Conservation (phyloP, 2,329 filamentous ascomycete species). For the Didymosphaeria variabile region DNA sequence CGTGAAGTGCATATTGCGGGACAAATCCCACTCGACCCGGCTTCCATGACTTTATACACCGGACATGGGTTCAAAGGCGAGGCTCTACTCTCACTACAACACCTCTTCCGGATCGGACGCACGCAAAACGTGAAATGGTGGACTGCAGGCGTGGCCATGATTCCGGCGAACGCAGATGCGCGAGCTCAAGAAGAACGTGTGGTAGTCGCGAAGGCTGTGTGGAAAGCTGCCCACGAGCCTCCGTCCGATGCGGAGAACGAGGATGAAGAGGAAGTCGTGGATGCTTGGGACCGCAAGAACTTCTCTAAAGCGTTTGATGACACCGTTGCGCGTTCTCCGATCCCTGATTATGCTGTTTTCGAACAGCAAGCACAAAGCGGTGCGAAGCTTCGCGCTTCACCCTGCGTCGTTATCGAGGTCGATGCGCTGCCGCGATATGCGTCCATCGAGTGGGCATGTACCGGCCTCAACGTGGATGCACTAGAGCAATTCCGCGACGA, state of each 20-base stretch:
- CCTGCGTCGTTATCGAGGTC: constrained; percentile 79
- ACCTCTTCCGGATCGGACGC: constrained; percentile 83
- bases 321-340: constrained; percentile 49
- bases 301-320: constrained; percentile 48
- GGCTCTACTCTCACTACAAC: constrained; percentile 80
- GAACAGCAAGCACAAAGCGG: background rate
- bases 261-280: constrained; percentile 64
- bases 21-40: constrained; percentile 87
- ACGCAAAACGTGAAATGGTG: constrained; percentile 78
- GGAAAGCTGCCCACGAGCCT: constrained; percentile 49
- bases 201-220: constrained; percentile 53
- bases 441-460: constrained; percentile 84
- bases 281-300: constrained; percentile 73
- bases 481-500: background rate
- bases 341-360: constrained; percentile 43
- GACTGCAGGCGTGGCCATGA: constrained; percentile 72
- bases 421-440: constrained; percentile 77
- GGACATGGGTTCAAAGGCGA: constrained; percentile 62
- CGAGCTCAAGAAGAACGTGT: constrained; percentile 34
- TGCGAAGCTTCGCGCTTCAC: constrained; percentile 51
- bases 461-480: constrained; percentile 58
- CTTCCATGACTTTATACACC: constrained; percentile 72
- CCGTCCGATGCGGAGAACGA: constrained; percentile 12
- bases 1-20: constrained; percentile 76
- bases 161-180: constrained; percentile 20